phyloP scores from a whole-genome alignment of 2,329 filamentous ascomycete genomes.

The Xylariaceae sp. region DNA sequence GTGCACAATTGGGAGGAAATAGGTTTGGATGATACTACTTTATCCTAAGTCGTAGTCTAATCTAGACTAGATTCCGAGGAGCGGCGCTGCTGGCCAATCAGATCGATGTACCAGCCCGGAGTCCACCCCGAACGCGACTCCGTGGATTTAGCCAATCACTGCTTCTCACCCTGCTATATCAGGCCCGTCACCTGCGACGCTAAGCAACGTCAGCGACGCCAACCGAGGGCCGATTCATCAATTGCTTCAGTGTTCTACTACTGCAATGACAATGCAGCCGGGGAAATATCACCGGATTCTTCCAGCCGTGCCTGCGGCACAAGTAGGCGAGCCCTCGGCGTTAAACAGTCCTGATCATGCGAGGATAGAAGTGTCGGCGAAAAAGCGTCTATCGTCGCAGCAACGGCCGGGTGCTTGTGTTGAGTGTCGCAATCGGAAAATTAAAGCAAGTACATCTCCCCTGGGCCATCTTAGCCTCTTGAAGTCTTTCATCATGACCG shows the following conservation, averaged over 20 bases:
- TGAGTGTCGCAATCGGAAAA: slow-evolving; percentile 31
- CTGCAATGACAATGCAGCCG: slow-evolving; percentile 10
- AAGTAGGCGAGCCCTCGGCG: background rate
- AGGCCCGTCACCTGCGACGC: no score
- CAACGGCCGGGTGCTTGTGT: slow-evolving; percentile 29
- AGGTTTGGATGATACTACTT: no score
- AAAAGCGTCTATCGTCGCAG: slow-evolving; percentile 8
- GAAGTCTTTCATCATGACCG: background rate
- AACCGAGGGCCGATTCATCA: background rate
- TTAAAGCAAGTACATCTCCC: slow-evolving; percentile 23
- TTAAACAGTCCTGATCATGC: background rate
- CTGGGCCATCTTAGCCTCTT: background rate
- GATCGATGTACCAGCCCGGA: no score
- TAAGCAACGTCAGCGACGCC: no score
- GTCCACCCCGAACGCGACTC: no score
- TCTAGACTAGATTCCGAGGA: no score
- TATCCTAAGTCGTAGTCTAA: no score
- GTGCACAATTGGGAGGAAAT: no score
- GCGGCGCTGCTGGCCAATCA: no score
- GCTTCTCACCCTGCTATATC: no score
- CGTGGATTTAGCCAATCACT: no score
- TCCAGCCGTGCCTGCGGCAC: background rate
- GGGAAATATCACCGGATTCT: slow-evolving; percentile 16
- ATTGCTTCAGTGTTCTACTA: background rate
- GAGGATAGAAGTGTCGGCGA: background rate